A percentile compares a stretch with the other conserved stretches of the same genome.
These are phyloP conservation scores for Wilcoxina mikolae DNA, from an alignment of 495 filamentous ascomycete species.

Conservation along the genomic window DNA sequence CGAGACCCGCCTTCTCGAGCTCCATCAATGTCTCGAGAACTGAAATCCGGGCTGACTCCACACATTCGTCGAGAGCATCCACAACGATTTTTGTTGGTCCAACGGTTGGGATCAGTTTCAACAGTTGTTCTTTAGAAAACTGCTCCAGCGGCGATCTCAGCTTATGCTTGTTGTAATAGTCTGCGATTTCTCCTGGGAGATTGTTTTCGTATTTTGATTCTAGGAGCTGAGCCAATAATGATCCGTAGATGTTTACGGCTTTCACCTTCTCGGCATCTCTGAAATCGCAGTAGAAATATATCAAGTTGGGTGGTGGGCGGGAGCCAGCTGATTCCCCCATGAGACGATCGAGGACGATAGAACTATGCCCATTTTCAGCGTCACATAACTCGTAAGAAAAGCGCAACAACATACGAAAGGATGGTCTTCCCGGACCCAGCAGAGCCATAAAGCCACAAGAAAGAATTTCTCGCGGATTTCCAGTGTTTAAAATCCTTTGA, in stretches of 20 bases:
- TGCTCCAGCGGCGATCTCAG: neutral
- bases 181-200: neutral
- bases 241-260: neutral
- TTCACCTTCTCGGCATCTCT: neutral
- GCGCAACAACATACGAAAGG: no score
- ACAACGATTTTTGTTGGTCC: neutral
- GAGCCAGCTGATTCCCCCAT: no score
- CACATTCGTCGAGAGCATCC: constrained; percentile 1
- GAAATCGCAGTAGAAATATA: neutral
- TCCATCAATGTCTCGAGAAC: neutral
- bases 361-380: no score
- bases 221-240: neutral
- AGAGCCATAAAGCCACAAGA: neutral
- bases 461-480: neutral
- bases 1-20: neutral
- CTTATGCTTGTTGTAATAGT: neutral
- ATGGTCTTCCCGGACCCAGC: no score
- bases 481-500: neutral
- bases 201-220: neutral
- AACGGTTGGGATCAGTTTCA: neutral
- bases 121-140: neutral
- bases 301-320: no score
- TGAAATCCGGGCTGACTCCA: neutral
- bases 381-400: no score
- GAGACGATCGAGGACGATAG: no score